Evolutionary conservation across 495 filamentous ascomycete species (phyloP).

Genomic region (Trichoderma asperelloides): DNA sequence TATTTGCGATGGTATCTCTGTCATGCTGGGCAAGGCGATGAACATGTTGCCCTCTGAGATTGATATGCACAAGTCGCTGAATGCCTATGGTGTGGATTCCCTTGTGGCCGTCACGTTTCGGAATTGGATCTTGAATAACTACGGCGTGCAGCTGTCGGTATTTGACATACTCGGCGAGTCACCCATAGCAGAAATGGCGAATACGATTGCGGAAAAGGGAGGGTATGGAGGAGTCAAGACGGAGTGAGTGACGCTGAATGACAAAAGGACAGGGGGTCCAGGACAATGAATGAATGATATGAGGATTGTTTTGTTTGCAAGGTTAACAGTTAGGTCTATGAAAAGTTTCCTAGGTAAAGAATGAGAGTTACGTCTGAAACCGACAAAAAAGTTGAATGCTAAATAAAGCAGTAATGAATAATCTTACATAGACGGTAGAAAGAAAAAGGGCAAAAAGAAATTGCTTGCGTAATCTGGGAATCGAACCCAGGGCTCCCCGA

Average conservation of each 20-base stretch:
- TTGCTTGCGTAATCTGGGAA: constrained; percentile 5
- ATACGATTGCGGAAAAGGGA: constrained; percentile 5
- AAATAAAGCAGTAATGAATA: neutral
- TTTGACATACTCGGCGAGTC: constrained; percentile 10
- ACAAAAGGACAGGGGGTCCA: too few relatives aligned
- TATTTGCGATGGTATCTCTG: constrained; percentile 14
- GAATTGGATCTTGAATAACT: neutral
- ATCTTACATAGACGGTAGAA: too few relatives aligned
- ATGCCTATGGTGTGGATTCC: constrained; percentile 23
- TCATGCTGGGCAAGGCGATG: constrained; percentile 21
- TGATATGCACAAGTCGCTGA: constrained; percentile 14
- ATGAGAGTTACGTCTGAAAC: too few relatives aligned
- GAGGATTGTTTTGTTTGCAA: too few relatives aligned
- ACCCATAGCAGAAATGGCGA: constrained; percentile 3
- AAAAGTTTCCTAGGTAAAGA: too few relatives aligned
- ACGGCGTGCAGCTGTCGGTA: constrained; percentile 8
- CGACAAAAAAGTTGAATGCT: neutral
- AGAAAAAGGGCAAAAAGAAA: neutral
- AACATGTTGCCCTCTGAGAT: constrained; percentile 18
- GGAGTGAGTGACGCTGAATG: neutral
- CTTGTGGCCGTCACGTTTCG: constrained; percentile 17
- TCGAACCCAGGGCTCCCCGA: constrained; percentile 8
- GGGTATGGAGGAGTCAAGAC: neutral
- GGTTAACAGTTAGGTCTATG: too few relatives aligned
- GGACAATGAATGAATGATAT: too few relatives aligned